Conservation (phyloP, 768 basidiomycete species). For the Hortiboletus campestris region DNA sequence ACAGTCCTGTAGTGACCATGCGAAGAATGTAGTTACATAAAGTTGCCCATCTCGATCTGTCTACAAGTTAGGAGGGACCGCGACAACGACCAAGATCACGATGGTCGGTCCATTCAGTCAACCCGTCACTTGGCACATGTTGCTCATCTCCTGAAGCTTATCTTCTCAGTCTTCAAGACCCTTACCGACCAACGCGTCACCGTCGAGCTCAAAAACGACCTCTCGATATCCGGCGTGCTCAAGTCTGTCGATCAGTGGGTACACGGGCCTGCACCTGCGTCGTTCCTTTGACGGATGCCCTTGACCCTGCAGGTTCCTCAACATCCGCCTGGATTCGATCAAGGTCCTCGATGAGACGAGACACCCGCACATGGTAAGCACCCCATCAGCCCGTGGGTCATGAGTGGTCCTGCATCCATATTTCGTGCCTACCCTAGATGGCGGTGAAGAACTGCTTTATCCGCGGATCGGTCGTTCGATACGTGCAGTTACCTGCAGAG, state of each 20-base stretch:
- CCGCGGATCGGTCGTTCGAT: constrained; percentile 95
- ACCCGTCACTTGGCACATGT: background rate
- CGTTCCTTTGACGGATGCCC: background rate
- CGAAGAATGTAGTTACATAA: constrained; percentile 1
- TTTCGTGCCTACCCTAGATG: constrained; percentile 55
- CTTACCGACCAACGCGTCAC: constrained; percentile 96
- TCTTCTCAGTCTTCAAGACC: constrained; percentile 98
- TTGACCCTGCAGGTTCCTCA: constrained; percentile 68
- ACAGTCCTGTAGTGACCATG: background rate
- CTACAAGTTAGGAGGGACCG: background rate
- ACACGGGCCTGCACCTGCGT: background rate
- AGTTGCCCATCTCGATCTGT: background rate
- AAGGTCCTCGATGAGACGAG: constrained; percentile 87
- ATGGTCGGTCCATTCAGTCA: constrained; percentile 24
- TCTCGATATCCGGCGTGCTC: constrained; percentile 91
- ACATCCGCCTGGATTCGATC: constrained; percentile 94
- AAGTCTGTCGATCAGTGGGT: constrained; percentile 98
- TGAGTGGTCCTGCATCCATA: background rate
- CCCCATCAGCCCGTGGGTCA: background rate
- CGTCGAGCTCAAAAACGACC: constrained; percentile 98
- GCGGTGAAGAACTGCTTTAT: constrained; percentile 99
- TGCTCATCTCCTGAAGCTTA: constrained; percentile 50
- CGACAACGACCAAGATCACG: constrained; percentile 5
- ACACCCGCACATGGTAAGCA: constrained; percentile 93
- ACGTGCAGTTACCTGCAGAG: constrained; percentile 90